Base-by-base conservation (phyloP, 495 filamentous ascomycete genomes). In the Penicillium steckii region DNA sequence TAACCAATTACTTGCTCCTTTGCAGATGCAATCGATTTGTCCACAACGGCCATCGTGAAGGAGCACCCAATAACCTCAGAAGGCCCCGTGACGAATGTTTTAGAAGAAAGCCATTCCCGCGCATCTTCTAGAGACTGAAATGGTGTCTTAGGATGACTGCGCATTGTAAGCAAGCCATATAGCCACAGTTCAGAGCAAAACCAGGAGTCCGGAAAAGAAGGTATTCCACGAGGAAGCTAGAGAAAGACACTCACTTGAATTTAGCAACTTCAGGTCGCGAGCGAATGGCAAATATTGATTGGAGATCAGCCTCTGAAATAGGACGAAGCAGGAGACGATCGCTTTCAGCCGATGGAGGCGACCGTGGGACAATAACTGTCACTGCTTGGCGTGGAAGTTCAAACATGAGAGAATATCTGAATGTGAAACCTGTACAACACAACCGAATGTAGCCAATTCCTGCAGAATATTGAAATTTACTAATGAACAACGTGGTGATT, bases 131-230 rank as follows among this genome's bases (percentile, higher is more conserved):
- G 37, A 2, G 63, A 56, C 38, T 56, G 45, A 18, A 59, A 57
- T 0, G 62, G 62, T 17, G 33, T 51, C 46, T 59, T 65, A 0
- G 62, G 62, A 18, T 55, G 23, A 44, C 62, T 65, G n/a, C 41
- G 1, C 9, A 15, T 18, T 30, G 15, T 41, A 15, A 37, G 33
- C 33, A 37, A 15, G 4, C 7, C 29, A 32, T 10, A n/a, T 3
- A 32, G 10, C 3, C 3, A 32, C n/a, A 4, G 3, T 13, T 18
- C 15, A 13, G n/a, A 15, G 44, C 45, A n/a, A n/a, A n/a, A n/a
- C n/a, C n/a, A 42, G 26, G 2, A 26, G 7, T 37, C 17, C 4
- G 18, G 9, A 27, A 12, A 1, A 12, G 2, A 13, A 18, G 2
- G n/a, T 13, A n/a, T 38, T 26, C 19, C 18, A 24, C 4, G 10